These are phyloP conservation scores for Arctium minus DNA, from an alignment of 129 eudicot species.

Conservation along the genomic window DNA sequence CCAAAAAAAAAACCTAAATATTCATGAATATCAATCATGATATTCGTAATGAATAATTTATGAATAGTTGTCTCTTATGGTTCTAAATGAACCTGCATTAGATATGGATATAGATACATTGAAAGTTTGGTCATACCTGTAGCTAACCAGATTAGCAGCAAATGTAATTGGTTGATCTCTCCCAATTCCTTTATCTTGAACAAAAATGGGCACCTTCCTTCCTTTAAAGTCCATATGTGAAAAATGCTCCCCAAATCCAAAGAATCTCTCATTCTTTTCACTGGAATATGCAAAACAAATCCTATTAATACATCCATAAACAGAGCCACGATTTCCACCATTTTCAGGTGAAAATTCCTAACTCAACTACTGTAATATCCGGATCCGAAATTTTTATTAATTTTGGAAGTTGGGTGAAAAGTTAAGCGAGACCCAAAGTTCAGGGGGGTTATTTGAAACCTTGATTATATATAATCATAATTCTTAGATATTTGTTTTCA, in stretches of 20 bases:
- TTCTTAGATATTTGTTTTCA: no score
- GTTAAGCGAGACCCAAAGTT: no score
- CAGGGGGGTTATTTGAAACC: no score
- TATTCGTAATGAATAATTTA: not conserved
- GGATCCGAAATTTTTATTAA: no score
- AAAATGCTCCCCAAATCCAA: constrained; percentile 97
- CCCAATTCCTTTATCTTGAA: constrained; percentile 98
- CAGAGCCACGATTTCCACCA: no score
- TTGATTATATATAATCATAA: no score
- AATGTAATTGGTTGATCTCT: constrained; percentile 73
- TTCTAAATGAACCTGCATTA: not conserved
- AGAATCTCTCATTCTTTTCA: constrained; percentile 77
- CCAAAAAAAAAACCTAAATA: not conserved
- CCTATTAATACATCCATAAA: constrained; percentile 50
- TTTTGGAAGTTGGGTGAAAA: no score
- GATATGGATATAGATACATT: not conserved
- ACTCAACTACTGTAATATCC: no score
- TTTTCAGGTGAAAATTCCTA: no score
- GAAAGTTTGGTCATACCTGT: no score
- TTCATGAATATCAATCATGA: no score
- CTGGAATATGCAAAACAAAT: constrained; percentile 74
- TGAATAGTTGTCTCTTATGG: not conserved
- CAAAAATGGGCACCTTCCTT: constrained; percentile 88
- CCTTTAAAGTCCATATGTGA: constrained; percentile 94
- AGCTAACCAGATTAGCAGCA: no score